Base-by-base conservation (phyloP, 2,329 filamentous ascomycete genomes). In the Apiospora kogelbergensis region DNA sequence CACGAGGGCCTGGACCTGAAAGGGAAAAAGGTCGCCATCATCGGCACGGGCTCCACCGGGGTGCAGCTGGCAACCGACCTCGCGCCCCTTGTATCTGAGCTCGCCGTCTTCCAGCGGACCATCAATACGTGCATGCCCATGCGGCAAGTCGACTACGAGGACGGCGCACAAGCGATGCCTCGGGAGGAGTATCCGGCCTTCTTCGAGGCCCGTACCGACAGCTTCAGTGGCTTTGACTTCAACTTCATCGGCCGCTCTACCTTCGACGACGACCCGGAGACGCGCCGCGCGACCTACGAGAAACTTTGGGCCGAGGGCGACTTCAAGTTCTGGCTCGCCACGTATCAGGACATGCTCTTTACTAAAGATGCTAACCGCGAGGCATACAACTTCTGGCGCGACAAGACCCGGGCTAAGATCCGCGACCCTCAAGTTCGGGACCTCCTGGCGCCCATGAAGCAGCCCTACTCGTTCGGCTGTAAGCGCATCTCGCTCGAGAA, bases 111-210 rank as follows among this genome's bases (percentile, higher is more conserved):
- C 76, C 88, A 91, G 73, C 84, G 90, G 6, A 91, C 89, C 0
- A 89, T 89, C 0, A 92, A 91, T 70, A 81, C 89, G 4, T 88
- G 87, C 0, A 73, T 91, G 0, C 90, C 90, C 0, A 90, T 91
- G 86, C 81, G 84, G 2, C 82, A 85, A 67, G 65, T 20, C 3
- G 78, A 80, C 2, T 48, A 78, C 0, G 77, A 89, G 22, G 84
- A 81, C 0, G 78, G 75, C 20, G 81, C 85, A 68, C 83, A 87
- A 70, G 37, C 33, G 20, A 26, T 66, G 9, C 30, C 48, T 7
- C 86, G 90, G 71, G 79, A 86, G 30, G 73, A 74, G 48, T 87
- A 88, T 67, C 81, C 80, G 0, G 79, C 84, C 63, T 78, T 91
- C 1, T 90, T 87, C 75, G 78, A 78, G 33, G 76, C 81, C 40